phyloP scores from a whole-genome alignment of 495 filamentous ascomycete genomes.

The Hypoxylon intermedium region DNA sequence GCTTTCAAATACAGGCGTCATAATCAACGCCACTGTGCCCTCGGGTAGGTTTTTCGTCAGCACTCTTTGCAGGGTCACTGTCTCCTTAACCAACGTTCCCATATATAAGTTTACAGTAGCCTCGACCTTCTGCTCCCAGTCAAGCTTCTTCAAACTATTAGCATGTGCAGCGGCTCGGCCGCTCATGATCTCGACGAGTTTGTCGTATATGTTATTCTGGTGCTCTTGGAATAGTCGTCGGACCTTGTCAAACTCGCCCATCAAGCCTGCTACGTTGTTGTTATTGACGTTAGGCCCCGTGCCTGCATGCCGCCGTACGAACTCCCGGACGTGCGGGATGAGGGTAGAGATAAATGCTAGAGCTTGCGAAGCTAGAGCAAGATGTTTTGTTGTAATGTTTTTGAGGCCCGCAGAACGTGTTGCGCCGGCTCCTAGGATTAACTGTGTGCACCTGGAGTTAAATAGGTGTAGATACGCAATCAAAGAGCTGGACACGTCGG shows the following conservation, averaged over 20 bases:
- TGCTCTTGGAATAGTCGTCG: slow-evolving; percentile 89
- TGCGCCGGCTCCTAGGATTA: slow-evolving; percentile 94
- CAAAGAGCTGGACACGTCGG: slow-evolving; percentile 75
- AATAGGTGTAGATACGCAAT: slow-evolving; percentile 79
- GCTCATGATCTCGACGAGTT: slow-evolving; percentile 95
- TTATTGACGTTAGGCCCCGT: slow-evolving; percentile 61
- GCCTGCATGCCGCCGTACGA: slow-evolving; percentile 78
- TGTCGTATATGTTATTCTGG: slow-evolving; percentile 91
- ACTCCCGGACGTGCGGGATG: slow-evolving; percentile 90
- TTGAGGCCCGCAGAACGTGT: slow-evolving; percentile 89
- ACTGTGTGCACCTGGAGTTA: slow-evolving; percentile 90
- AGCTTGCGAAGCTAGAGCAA: slow-evolving; percentile 90
- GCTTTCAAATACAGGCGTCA: slow-evolving; percentile 85
- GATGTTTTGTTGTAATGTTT: slow-evolving; percentile 95
- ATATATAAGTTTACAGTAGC: slow-evolving; percentile 72
- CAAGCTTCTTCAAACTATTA: slow-evolving; percentile 74
- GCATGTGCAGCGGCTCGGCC: slow-evolving; percentile 75
- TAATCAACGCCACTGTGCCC: slow-evolving; percentile 80
- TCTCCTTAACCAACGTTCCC: slow-evolving; percentile 91
- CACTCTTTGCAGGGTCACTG: slow-evolving; percentile 84
- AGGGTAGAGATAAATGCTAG: slow-evolving; percentile 85
- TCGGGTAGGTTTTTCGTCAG: slow-evolving; percentile 85
- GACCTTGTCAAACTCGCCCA: slow-evolving; percentile 93
- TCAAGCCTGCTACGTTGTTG: slow-evolving; percentile 55
- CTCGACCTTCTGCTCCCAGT: slow-evolving; percentile 68